Evolutionary conservation across 768 basidiomycete genomes (phyloP), one percentile per base, ranked within the genome.

Genomic region (Lentinula lateritia): DNA sequence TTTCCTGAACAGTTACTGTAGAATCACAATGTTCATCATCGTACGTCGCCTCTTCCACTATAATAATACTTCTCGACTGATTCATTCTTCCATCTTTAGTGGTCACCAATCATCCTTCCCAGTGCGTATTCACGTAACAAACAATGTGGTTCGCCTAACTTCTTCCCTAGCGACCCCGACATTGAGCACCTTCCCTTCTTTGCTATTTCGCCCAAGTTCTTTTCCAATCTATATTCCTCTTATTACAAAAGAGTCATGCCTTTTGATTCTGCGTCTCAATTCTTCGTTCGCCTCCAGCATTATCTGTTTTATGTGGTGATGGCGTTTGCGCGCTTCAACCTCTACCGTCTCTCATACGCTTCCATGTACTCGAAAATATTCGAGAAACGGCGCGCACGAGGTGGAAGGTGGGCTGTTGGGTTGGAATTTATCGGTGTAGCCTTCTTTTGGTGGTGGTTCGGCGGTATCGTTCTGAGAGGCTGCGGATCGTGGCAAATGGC

Each of bases 11-110:
- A 34, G 64, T 52, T 39, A 41, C 23, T 10, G 54, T 64, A 93
- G 90, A 93, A 91, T 70, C 97, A 99, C 71, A 97, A 98, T 68
- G 87, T 95, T 52, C 95, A 98, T 76, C 95, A 98, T 75, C 79
- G 94, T 94, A 70, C 79, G 95, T 83, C 23, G 34, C 45, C 48
- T 58, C 15, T 41, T 38, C 52, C 61, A 36, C 18, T 35, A 42
- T 55, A 59, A 39, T 50, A 34, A 20, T 18, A 13, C 6, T 53
- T 35, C 58, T 18, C 43, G 58, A 20, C 52, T 63, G 16, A 60
- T 34, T 61, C 7, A 39, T 39, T 60, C 55, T 57, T 36, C 41
- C 6, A 41, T 15, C 12, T 50, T 3, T 66, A 97, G 95, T 98
- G 56, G 93, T 98, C 57, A 90, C 96, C n/a, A 98, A 98, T 69